These are phyloP conservation scores for Trichoderma semiorbis DNA, from an alignment of 2,329 filamentous ascomycete species.

Conservation along the genomic window DNA sequence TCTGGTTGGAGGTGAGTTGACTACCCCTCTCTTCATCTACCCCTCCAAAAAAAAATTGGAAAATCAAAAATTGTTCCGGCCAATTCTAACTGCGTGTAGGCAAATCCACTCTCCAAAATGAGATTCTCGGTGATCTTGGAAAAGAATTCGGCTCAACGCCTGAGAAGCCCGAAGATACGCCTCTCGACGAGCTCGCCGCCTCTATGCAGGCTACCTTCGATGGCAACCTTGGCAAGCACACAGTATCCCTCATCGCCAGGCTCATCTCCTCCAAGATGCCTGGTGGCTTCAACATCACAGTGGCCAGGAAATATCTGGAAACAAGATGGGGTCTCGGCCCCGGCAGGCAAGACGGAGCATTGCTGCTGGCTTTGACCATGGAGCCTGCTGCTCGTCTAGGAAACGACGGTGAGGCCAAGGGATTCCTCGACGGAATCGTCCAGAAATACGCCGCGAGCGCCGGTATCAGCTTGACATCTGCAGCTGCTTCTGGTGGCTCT, in stretches of 20 bases:
- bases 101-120: slow-evolving; percentile 97
- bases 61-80: neutral
- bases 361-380: slow-evolving; percentile 86
- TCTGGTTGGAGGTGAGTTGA: slow-evolving; percentile 80
- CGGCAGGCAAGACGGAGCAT: slow-evolving; percentile 85
- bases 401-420: slow-evolving; percentile 86
- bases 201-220: slow-evolving; percentile 99
- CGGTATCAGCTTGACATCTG: slow-evolving; percentile 78
- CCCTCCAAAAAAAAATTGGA: neutral
- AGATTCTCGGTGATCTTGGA: slow-evolving; percentile 94
- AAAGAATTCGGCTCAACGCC: slow-evolving; percentile 98
- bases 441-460: slow-evolving; percentile 85
- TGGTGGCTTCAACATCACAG: slow-evolving; percentile 97
- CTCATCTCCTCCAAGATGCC: slow-evolving; percentile 99
- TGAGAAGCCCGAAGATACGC: slow-evolving; percentile 97
- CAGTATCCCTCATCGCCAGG: slow-evolving; percentile 85
- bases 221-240: slow-evolving; percentile 95
- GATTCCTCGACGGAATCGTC: slow-evolving; percentile 80
- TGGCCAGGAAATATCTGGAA: slow-evolving; percentile 91
- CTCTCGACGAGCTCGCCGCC: slow-evolving; percentile 89
- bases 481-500: slow-evolving; percentile 69
- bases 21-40: neutral
- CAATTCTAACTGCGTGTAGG: slow-evolving; percentile 48
- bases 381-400: slow-evolving; percentile 86
- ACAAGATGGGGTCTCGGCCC: slow-evolving; percentile 84